Base-by-base conservation (phyloP, 1,284 basidiomycete genomes). In the Ceratobasidium sp. region DNA sequence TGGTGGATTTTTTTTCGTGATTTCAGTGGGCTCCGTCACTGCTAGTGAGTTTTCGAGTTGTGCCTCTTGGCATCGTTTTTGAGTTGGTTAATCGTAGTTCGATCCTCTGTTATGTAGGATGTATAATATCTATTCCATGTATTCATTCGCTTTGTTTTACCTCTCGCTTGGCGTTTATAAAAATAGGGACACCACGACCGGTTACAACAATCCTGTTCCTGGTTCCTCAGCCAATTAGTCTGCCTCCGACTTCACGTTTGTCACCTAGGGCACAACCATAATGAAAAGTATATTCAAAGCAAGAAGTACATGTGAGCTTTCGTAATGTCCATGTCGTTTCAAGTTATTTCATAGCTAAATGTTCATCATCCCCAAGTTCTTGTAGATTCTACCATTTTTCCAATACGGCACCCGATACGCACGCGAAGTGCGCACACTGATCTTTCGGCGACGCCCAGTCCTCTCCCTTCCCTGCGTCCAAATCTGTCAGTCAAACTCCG, bases 361-460 rank as follows among this genome's bases (percentile, higher is more conserved):
- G 4, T 9, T 29, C 8, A 1, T 24, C 15, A 27, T 15, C 14
- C 15, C 53, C n/a, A 29, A 27, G 8, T 2, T 56, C 31, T 8
- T 27, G 3, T 24, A 11, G 53, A 6, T 15, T 19, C 19, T 51
- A 65, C 67, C 56, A 71, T 44, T 59, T 48, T 22, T 71, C 76
- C 74, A 82, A 67, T 51, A 83, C 78, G 17, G 81, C 79, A 24
- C 84, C 78, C 1, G 83, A 81, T 75, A 91, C 82, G 81, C 89
- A 89, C 53, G 88, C 85, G 78, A 92, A 93, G 86, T 87, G 91
- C 2, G 89, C 88, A 29, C 83, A 83, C 79, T 92, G 90, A 76
- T 90, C 87, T 77, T 87, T 86, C 0, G 89, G 87, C 0, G 89
- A 89, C 2, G 89, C 90, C 89, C 90, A 92, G 5, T 89, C 87